A percentile compares a stretch with the other conserved stretches of the same genome.
These are phyloP conservation scores for Globisporangium radiosum DNA, from an alignment of 352 stramenopile genomes.

Conservation along the genomic window DNA sequence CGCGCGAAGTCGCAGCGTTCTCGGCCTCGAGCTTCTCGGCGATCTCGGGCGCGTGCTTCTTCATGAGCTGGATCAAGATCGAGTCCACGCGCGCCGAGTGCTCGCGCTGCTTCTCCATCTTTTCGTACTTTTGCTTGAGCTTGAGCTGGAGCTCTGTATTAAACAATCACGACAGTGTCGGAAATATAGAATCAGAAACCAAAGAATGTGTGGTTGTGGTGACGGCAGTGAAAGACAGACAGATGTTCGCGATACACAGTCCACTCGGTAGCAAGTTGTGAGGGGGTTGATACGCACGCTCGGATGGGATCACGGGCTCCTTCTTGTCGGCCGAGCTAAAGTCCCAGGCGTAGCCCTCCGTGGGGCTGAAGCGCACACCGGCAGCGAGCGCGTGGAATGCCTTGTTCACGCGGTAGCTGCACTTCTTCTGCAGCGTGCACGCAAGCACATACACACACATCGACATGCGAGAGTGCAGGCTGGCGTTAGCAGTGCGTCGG, in stretches of 20 bases:
- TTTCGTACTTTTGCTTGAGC: slow-evolving; percentile 84
- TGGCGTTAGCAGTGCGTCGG: too few species aligned
- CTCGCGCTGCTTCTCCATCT: slow-evolving; percentile 82
- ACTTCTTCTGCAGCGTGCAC: slow-evolving; percentile 83
- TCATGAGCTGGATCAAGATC: slow-evolving; percentile 82
- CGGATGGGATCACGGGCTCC: slow-evolving; percentile 73
- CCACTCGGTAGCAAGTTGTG: too few species aligned
- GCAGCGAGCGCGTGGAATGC: slow-evolving; percentile 68
- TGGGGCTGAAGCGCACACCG: slow-evolving; percentile 79
- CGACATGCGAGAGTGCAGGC: neutral
- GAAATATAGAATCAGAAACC: too few species aligned
- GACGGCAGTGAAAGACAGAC: neutral
- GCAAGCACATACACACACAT: neutral
- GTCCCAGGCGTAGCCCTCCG: slow-evolving; percentile 82
- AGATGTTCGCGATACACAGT: too few species aligned
- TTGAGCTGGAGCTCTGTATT: slow-evolving; percentile 69
- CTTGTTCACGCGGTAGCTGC: slow-evolving; percentile 80
- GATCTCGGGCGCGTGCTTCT: slow-evolving; percentile 82
- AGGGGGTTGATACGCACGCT: slow-evolving; percentile 75
- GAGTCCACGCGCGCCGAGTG: slow-evolving; percentile 76
- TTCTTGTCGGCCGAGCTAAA: slow-evolving; percentile 85
- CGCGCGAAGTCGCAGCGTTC: slow-evolving; percentile 15
- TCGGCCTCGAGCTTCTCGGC: slow-evolving; percentile 64
- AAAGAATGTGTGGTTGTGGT: too few species aligned
- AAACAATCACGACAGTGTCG: too few species aligned